phyloP scores from a whole-genome alignment of 805 yeast species.

The Candida ovalis region DNA sequence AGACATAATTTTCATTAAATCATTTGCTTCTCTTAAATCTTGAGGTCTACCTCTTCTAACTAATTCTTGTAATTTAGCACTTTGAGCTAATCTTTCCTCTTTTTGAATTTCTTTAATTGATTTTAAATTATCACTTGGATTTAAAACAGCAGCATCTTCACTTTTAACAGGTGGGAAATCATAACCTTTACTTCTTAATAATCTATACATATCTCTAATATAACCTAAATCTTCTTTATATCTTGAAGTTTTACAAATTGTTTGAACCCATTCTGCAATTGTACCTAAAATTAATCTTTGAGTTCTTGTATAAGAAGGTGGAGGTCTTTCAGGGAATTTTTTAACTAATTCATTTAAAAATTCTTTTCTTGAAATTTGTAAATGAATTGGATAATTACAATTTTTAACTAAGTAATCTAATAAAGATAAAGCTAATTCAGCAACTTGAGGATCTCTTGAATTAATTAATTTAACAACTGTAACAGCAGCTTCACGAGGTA shows the following conservation, averaged over 20 bases:
- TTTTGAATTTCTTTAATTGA: slow-evolving; percentile 86
- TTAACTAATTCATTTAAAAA: slow-evolving; percentile 90
- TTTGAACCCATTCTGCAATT: slow-evolving; percentile 96
- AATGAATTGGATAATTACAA: slow-evolving; percentile 96
- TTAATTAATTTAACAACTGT: slow-evolving; percentile 80
- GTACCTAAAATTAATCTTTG: slow-evolving; percentile 84
- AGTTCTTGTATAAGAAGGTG: slow-evolving; percentile 73
- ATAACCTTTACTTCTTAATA: slow-evolving; percentile 86
- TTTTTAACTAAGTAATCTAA: slow-evolving; percentile 92
- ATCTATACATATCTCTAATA: slow-evolving; percentile 92
- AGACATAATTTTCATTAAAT: slow-evolving; percentile 96
- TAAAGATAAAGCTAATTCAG: slow-evolving; percentile 66
- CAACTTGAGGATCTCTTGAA: slow-evolving; percentile 77
- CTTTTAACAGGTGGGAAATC: slow-evolving; percentile 85
- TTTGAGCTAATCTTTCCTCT: slow-evolving; percentile 89
- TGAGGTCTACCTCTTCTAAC: slow-evolving; percentile 94
- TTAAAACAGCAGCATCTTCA: slow-evolving; percentile 90
- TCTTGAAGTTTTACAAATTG: slow-evolving; percentile 83
- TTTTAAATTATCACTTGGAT: slow-evolving; percentile 82
- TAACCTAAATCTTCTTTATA: slow-evolving; percentile 90
- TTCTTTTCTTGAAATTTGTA: slow-evolving; percentile 92
- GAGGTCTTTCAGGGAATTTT: slow-evolving; percentile 92
- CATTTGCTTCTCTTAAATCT: slow-evolving; percentile 94
- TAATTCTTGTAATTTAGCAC: slow-evolving; percentile 92
- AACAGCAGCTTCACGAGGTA: slow-evolving; percentile 90